Evolutionary conservation across 2,329 filamentous ascomycete genomes (phyloP).

Genomic region (Chalaropsis thielavioides): DNA sequence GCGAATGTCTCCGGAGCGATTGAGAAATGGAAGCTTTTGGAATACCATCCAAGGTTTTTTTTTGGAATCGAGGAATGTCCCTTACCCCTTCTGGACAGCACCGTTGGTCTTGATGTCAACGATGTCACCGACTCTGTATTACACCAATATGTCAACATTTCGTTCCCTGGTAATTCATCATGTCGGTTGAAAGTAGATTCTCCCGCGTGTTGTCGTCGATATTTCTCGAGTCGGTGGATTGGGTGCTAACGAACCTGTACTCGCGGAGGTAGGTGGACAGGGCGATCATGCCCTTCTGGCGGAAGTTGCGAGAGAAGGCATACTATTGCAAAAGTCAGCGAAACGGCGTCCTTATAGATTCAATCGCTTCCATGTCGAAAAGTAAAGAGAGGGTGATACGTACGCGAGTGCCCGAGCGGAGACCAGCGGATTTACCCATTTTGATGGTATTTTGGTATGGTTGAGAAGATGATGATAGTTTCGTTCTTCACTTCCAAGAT

Average conservation of each 20-base stretch:
- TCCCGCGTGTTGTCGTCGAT: conserved; percentile 18
- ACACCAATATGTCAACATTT: conserved; percentile 14
- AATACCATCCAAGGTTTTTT: background rate
- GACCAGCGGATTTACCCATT: conserved; percentile 80
- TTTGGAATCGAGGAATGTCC: conserved; percentile 1
- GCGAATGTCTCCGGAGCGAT: conserved; percentile 3
- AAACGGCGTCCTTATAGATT: conserved; percentile 13
- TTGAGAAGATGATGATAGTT: conserved; percentile 17
- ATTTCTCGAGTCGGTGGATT: conserved; percentile 9
- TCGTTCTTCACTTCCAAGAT: conserved; percentile 16
- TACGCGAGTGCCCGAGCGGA: conserved; percentile 74
- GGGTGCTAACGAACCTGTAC: conserved; percentile 51
- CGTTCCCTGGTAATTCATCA: conserved; percentile 13
- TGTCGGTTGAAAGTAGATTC: conserved; percentile 17
- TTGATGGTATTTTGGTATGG: conserved; percentile 30
- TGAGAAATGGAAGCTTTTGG: conserved; percentile 1
- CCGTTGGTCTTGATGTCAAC: conserved; percentile 98
- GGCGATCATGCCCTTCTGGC: conserved; percentile 86
- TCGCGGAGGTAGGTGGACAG: conserved; percentile 88
- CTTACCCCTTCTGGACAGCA: conserved; percentile 95
- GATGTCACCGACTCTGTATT: conserved; percentile 77
- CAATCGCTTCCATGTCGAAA: conserved; percentile 15
- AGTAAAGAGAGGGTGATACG: conserved; percentile 26
- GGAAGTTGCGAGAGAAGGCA: conserved; percentile 89
- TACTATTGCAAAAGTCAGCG: conserved; percentile 35